Evolutionary conservation across 352 stramenopile species (phyloP), one percentile per base, ranked within the genome.

Genomic region (Pythium folliculosum): DNA sequence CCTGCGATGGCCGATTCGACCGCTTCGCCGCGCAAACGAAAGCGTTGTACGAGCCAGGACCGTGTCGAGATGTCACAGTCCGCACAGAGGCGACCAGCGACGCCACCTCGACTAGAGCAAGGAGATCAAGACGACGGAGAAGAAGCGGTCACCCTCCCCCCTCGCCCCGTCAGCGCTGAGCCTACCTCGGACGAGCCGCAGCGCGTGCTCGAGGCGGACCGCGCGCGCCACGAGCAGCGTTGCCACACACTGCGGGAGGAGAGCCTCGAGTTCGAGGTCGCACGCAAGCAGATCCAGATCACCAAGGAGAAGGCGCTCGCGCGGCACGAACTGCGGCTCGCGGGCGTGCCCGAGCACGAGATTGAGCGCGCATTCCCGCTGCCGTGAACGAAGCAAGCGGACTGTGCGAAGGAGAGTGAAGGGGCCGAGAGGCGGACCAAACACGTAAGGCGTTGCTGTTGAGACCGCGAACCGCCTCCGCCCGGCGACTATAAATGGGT

Each of bases 331-430:
- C 51, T 71, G 49, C 56, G 57, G 2, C 51, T 62, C 5, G 65
- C 65, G 2, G 65, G 65, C 27, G 57, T 71, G n/a, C 38, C 65
- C 14, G 57, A 71, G n/a, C 32, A 35, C 40, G 65, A 71, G 49
- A 71, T 71, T 57, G 44, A 65, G 8, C 35, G 9, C 8, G 23
- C 47, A 4, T 63, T 71, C 27, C 60, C 66, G 16, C 44, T 69
- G 3, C 3, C 8, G 25, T 53, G 60, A 27, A 30, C 4, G 51
- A 4, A 32, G n/a, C n/a, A n/a, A n/a, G n/a, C n/a, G n/a, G n/a
- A n/a, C n/a, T n/a, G n/a, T n/a, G n/a, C n/a, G n/a, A n/a, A n/a
- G n/a, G n/a, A n/a, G n/a, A n/a, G n/a, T n/a, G n/a, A n/a, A n/a
- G n/a, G n/a, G n/a, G n/a, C n/a, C n/a, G n/a, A n/a, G n/a, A n/a